phyloP scores from a whole-genome alignment of 164 flowering plant species.

The Vitis riparia region DNA sequence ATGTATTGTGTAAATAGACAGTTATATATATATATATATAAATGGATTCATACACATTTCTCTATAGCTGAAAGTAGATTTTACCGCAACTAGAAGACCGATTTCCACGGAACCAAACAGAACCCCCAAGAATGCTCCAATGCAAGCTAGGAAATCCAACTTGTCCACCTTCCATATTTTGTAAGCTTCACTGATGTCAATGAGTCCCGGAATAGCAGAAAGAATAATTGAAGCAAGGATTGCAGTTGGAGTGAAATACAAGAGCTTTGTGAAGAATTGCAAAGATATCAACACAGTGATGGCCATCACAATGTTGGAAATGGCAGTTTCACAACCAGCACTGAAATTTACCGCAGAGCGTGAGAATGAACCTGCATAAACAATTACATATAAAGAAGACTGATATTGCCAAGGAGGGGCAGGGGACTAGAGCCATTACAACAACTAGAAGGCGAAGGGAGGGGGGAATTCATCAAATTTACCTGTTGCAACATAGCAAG shows the following conservation, averaged over 20 bases:
- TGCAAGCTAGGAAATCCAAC: constrained; percentile 51
- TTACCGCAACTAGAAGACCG: constrained; percentile 55
- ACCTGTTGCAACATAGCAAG: constrained; percentile 86
- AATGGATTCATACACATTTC: too few species aligned
- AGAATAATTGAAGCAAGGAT: constrained; percentile 53
- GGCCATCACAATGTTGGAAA: constrained; percentile 61
- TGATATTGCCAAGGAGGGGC: neutral
- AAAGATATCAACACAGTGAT: constrained; percentile 36
- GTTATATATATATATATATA: too few species aligned
- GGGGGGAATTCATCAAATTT: neutral
- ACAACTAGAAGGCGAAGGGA: too few species aligned
- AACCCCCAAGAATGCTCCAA: constrained; percentile 59
- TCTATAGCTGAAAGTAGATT: neutral
- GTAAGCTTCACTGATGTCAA: constrained; percentile 34
- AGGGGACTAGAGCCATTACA: neutral
- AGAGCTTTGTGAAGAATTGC: constrained; percentile 34
- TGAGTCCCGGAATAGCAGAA: constrained; percentile 48
- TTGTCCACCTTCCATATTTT: constrained; percentile 53
- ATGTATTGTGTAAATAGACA: too few species aligned
- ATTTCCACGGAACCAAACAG: constrained; percentile 49
- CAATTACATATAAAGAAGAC: neutral
- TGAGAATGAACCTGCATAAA: constrained; percentile 50
- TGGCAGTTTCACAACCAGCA: constrained; percentile 48
- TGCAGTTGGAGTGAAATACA: constrained; percentile 54
- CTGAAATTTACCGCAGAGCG: constrained; percentile 53